Evolutionary conservation across 2,329 filamentous ascomycete species (phyloP).

Genomic region (Xylariaceae sp.): DNA sequence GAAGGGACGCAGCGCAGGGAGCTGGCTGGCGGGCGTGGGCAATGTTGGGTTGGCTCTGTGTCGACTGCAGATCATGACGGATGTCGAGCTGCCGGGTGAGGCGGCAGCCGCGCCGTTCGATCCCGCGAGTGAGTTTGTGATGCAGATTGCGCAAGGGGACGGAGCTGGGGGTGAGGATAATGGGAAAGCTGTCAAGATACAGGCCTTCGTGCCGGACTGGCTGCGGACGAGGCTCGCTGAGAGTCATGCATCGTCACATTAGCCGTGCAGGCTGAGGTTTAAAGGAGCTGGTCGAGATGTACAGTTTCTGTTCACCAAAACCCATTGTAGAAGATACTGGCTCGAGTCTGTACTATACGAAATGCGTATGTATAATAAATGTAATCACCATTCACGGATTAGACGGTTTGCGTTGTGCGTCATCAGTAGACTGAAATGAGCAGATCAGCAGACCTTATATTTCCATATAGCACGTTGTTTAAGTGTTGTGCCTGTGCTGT

Average conservation of each 20-base stretch:
- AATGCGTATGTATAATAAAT: too few species aligned
- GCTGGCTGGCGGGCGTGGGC: conserved; percentile 73
- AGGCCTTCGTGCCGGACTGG: conserved; percentile 85
- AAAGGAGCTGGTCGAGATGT: too few species aligned
- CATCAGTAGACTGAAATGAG: too few species aligned
- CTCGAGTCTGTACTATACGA: too few species aligned
- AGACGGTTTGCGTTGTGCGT: too few species aligned
- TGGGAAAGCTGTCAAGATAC: conserved; percentile 51
- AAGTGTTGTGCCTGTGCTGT: too few species aligned
- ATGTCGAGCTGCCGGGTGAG: conserved; percentile 65
- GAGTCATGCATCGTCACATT: neutral
- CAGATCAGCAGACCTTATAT: too few species aligned
- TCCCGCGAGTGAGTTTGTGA: conserved; percentile 57
- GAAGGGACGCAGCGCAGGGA: conserved; percentile 70
- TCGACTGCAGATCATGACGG: conserved; percentile 86
- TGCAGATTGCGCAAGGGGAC: conserved; percentile 40
- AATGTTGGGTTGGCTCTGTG: conserved; percentile 86
- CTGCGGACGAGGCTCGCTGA: conserved; percentile 38
- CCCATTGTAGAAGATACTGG: too few species aligned
- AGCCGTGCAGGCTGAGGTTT: too few species aligned
- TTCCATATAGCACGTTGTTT: too few species aligned
- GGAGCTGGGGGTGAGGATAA: conserved; percentile 33
- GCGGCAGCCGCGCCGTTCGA: conserved; percentile 58
- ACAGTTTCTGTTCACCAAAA: too few species aligned
- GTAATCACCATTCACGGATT: too few species aligned